phyloP scores from a whole-genome alignment of 208 protist species.

The Zelonia costaricensis region DNA sequence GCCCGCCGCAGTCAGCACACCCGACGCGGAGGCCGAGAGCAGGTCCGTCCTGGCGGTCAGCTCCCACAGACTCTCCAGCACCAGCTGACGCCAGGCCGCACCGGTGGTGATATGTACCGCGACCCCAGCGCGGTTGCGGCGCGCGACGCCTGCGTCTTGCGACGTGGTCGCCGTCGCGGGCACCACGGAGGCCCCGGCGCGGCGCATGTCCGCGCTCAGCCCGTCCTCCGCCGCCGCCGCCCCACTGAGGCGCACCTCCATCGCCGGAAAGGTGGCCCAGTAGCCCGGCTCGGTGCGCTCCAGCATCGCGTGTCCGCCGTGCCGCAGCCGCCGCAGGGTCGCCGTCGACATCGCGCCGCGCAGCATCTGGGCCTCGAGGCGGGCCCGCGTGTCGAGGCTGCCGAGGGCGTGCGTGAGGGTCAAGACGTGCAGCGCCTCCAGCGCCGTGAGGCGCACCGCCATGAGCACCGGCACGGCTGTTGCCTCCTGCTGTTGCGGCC shows the following conservation, averaged over 20 bases:
- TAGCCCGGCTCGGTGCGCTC: constrained; percentile 21
- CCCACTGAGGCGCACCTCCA: constrained; percentile 31
- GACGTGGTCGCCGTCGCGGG: neutral
- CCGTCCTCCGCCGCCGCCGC: constrained; percentile 10
- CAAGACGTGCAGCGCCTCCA: constrained; percentile 25
- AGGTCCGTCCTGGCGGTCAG: constrained; percentile 4
- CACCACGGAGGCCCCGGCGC: constrained; percentile 11
- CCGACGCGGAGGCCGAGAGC: neutral
- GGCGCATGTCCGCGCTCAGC: constrained; percentile 25
- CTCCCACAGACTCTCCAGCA: constrained; percentile 31
- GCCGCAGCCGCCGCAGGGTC: constrained; percentile 32
- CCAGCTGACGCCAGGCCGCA: constrained; percentile 38
- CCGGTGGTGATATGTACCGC: constrained; percentile 18
- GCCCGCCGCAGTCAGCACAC: neutral
- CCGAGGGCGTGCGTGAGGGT: constrained; percentile 24
- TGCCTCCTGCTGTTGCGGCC: neutral
- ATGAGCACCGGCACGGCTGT: constrained; percentile 9
- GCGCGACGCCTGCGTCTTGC: neutral
- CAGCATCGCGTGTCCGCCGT: constrained; percentile 11
- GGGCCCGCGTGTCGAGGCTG: constrained; percentile 34
- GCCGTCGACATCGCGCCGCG: constrained; percentile 21
- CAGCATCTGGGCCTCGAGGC: constrained; percentile 24
- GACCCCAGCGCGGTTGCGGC: neutral
- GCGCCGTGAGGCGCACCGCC: constrained; percentile 7
- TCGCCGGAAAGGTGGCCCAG: constrained; percentile 37